phyloP scores from a whole-genome alignment of 1,139 yeast genomes.

The Nadsonia starkeyi-henricii region DNA sequence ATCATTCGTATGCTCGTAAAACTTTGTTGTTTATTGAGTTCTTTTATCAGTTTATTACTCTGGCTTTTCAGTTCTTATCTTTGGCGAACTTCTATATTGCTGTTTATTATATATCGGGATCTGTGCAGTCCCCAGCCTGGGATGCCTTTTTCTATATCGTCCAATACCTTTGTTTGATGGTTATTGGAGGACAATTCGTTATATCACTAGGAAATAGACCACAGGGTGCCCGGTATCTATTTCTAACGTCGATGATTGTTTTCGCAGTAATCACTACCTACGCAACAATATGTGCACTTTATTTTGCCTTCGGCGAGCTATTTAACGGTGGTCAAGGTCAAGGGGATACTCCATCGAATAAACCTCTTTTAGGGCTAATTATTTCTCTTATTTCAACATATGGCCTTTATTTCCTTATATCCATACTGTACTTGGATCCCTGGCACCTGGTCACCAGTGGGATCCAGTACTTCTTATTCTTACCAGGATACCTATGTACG shows the following conservation, averaged over 20 bases:
- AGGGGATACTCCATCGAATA: conserved; percentile 24
- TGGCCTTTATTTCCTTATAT: conserved; percentile 68
- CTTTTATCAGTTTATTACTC: conserved; percentile 59
- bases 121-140: conserved; percentile 40
- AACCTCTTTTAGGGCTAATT: conserved; percentile 59
- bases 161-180: conserved; percentile 71
- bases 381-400: conserved; percentile 83
- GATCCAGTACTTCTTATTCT: conserved; percentile 68
- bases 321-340: conserved; percentile 23
- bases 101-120: conserved; percentile 85
- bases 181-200: conserved; percentile 70
- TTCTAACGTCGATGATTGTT: conserved; percentile 54
- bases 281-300: conserved; percentile 70
- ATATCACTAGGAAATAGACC: conserved; percentile 95
- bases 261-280: conserved; percentile 69
- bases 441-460: conserved; percentile 91
- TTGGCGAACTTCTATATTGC: conserved; percentile 82
- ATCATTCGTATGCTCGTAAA: conserved; percentile 65
- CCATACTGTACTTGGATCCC: conserved; percentile 68
- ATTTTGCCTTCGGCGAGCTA: conserved; percentile 49
- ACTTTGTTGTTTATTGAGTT: conserved; percentile 72
- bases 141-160: conserved; percentile 62
- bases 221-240: conserved; percentile 69
- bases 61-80: conserved; percentile 78
- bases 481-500: conserved; percentile 83